phyloP scores from a whole-genome alignment of 2,329 filamentous ascomycete species.

The Colletotrichum graminicola region DNA sequence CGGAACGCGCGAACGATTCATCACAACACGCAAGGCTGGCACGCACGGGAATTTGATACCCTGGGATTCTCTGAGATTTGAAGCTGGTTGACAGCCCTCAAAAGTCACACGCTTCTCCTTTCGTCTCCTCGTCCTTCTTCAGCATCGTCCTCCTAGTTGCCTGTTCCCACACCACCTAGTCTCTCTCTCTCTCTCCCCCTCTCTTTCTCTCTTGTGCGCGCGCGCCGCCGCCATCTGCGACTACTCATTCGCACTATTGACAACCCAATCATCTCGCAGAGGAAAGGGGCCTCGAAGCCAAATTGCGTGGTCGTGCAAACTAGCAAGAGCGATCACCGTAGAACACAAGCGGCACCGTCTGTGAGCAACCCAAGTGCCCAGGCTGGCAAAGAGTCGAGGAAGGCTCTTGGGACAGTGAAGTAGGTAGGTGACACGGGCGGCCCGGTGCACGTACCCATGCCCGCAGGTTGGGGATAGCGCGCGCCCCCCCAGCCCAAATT shows the following conservation, averaged over 20 bases:
- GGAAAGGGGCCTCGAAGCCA: constrained; percentile 14
- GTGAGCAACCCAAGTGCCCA: constrained; percentile 9
- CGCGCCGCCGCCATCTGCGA: constrained; percentile 1
- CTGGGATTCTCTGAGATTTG: not conserved
- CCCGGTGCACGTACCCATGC: constrained; percentile 33
- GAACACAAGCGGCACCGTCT: constrained; percentile 20
- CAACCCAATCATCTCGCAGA: not conserved
- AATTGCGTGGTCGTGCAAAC: constrained; percentile 22
- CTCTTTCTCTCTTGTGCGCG: not conserved
- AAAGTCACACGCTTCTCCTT: not conserved
- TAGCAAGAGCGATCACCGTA: constrained; percentile 15
- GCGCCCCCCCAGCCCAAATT: constrained; percentile 36
- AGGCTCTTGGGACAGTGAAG: not conserved
- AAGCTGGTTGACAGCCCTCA: not conserved
- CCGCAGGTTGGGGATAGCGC: constrained; percentile 24
- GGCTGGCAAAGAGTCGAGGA: constrained; percentile 12
- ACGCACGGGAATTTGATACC: not conserved
- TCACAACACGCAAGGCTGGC: not conserved
- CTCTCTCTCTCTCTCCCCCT: not conserved
- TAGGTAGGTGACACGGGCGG: constrained; percentile 25
- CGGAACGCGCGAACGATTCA: not conserved
- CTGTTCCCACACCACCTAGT: not conserved
- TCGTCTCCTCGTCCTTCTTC: not conserved
- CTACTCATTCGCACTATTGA: constrained; percentile 1
- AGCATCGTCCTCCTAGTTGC: not conserved